These are phyloP conservation scores for Paraurostyla sp. DNA, from an alignment of 73 alveolate genomes.

Conservation along the genomic window DNA sequence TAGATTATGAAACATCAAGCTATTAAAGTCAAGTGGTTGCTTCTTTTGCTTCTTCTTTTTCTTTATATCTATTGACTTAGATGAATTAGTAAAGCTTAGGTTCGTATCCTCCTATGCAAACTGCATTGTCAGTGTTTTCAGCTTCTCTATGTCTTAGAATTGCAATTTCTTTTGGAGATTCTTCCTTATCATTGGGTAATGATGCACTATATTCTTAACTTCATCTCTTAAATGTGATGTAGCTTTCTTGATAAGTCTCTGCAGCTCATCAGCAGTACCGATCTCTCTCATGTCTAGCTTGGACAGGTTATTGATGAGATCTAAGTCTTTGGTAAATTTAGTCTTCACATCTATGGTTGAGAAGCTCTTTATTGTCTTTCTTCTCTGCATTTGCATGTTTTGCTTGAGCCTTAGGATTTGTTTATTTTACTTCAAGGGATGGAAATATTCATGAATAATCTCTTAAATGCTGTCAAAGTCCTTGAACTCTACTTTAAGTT, in stretches of 20 bases:
- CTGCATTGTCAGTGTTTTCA: not conserved
- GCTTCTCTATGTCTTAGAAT: not conserved
- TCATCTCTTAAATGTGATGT: constrained; percentile 5
- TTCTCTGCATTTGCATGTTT: not conserved
- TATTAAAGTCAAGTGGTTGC: not conserved
- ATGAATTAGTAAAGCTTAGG: not conserved
- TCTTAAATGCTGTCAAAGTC: constrained; percentile 31
- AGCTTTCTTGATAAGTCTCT: not conserved
- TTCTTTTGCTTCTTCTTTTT: not conserved
- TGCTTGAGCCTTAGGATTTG: not conserved
- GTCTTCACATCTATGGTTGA: not conserved
- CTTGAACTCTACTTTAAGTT: not conserved
- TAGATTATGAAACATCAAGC: constrained; percentile 13
- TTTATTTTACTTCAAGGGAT: constrained; percentile 18
- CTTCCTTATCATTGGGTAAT: not conserved
- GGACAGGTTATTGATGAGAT: not conserved
- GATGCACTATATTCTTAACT: constrained; percentile 1
- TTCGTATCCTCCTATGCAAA: not conserved
- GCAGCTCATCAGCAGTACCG: constrained; percentile 24
- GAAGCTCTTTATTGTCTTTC: not conserved
- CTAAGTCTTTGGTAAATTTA: not conserved
- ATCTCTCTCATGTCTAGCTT: constrained; percentile 18
- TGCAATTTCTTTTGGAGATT: constrained; percentile 14
- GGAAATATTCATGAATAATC: constrained; percentile 10
- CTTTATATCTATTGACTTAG: not conserved